Evolutionary conservation across 2,329 filamentous ascomycete genomes (phyloP).

Genomic region (Ploettnerulaceae sp.): DNA sequence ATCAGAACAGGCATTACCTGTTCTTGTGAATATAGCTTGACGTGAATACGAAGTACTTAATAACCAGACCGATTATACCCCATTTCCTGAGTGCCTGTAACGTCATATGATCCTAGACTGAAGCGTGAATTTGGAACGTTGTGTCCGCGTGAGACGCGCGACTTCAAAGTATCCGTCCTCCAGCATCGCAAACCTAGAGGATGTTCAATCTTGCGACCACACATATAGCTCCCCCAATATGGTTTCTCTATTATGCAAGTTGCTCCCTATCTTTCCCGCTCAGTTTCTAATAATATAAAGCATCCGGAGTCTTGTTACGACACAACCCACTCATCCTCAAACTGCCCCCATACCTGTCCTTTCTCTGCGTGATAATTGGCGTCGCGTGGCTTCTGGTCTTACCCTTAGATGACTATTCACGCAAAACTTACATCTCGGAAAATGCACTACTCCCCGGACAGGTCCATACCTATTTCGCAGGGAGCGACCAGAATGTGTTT

Average conservation of each 20-base stretch:
- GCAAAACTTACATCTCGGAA: constrained; percentile 92
- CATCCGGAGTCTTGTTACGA: constrained; percentile 63
- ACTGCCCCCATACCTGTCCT: constrained; percentile 81
- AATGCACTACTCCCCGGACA: constrained; percentile 94
- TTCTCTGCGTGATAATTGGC: constrained; percentile 78
- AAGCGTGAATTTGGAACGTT: constrained; percentile 10
- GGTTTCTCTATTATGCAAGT: constrained; percentile 29
- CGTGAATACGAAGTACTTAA: constrained; percentile 13
- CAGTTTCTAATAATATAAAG: constrained; percentile 29
- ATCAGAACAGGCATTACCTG: not conserved
- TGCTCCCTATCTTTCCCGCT: not conserved
- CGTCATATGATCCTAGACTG: too few relatives aligned
- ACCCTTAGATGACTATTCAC: constrained; percentile 84
- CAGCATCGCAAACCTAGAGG: constrained; percentile 5
- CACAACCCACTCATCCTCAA: constrained; percentile 77
- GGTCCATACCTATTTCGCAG: constrained; percentile 95
- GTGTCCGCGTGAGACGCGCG: constrained; percentile 17
- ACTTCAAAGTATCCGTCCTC: constrained; percentile 6
- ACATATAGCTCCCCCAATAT: constrained; percentile 16
- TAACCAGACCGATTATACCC: too few relatives aligned
- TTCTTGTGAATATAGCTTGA: constrained; percentile 18
- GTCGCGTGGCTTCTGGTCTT: constrained; percentile 86
- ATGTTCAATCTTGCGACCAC: constrained; percentile 8
- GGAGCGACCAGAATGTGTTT: constrained; percentile 93
- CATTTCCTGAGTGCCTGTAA: too few relatives aligned